Base-by-base conservation (phyloP, 2,329 filamentous ascomycete genomes). In the Curvularia verruculosa region DNA sequence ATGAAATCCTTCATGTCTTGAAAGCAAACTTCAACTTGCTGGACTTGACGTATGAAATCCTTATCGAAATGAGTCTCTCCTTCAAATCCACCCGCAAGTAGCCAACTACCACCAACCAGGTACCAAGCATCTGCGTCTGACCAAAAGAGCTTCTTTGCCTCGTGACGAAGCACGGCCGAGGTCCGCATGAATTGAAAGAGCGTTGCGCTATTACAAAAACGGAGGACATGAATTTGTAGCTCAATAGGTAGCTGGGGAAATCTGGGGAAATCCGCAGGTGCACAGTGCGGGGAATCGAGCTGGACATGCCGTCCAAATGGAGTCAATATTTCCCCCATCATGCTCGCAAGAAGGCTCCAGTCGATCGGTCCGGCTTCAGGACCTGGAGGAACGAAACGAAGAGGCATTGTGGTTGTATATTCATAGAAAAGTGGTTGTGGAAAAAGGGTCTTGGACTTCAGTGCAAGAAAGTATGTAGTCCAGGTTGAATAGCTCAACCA, bases 121-220 rank as follows among this genome's bases (percentile, higher is more conserved):
- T 50, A 50, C 18, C 26, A n/a, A 3, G 37, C 24, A n/a, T 39
- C 10, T n/a, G 26, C 26, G 10, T 31, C n/a, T 3, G 48, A 41
- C 48, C 26, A 50, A 19, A 50, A 50, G 8, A 9, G 26, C 15
- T 50, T 50, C 4, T 24, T 23, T 5, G 37, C 48, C 43, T 64
- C 55, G n/a, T 40, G 3, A 1, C 57, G 59, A 9, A 40, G 52
- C 3, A 39, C 10, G 15, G 12, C 36, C 13, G 61, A 66, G 1
- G 57, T 51, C 2, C 55, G 59, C 59, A 66, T 66, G 24, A 66
- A 57, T 45, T 56, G 57, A 26, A 64, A 66, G n/a, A 63, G 54
- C 12, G 57, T 61, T 19, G 54, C 45, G 39, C 24, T 29, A 44
- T 59, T 37, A 37, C 58, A 65, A 18, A 57, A 63, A 19, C 43